These are phyloP conservation scores for Knoxdaviesia proteae DNA, from an alignment of 2,329 filamentous ascomycete genomes.

Conservation along the genomic window DNA sequence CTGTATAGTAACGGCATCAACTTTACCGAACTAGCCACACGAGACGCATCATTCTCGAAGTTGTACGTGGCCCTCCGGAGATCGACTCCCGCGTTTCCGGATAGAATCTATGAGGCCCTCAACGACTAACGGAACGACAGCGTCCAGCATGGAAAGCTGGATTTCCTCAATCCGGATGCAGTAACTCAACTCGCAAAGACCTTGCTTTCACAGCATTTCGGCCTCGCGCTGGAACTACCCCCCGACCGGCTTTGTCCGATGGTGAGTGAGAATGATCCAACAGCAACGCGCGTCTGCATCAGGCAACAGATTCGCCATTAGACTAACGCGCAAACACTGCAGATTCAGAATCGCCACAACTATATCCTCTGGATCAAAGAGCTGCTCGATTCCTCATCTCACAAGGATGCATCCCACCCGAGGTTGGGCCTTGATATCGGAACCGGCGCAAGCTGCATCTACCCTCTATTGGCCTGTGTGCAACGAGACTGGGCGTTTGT, in stretches of 20 bases:
- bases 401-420: conserved; percentile 22
- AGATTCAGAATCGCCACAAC: conserved; percentile 52
- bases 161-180: conserved; percentile 61
- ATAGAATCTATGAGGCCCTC: no score
- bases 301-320: background rate
- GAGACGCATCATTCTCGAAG: conserved; percentile 20
- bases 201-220: conserved; percentile 57
- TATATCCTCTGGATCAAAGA: conserved; percentile 80
- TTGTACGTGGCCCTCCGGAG: conserved; percentile 12
- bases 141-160: conserved; percentile 31
- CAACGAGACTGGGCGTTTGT: conserved; percentile 56
- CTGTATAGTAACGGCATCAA: conserved; percentile 20
- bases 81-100: no score
- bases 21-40: conserved; percentile 19
- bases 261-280: conserved; percentile 20
- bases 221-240: conserved; percentile 48
- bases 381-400: conserved; percentile 52
- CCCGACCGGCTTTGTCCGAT: conserved; percentile 70
- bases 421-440: conserved; percentile 66
- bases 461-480: conserved; percentile 58
- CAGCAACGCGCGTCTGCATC: background rate
- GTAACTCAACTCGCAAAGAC: conserved; percentile 67
- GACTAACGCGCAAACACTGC: background rate
- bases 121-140: conserved; percentile 7
- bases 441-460: conserved; percentile 80